Evolutionary conservation across 78 protist genomes (phyloP), one percentile per base, ranked within the genome.

Genomic region (Dictyostelium brefeldianum): DNA sequence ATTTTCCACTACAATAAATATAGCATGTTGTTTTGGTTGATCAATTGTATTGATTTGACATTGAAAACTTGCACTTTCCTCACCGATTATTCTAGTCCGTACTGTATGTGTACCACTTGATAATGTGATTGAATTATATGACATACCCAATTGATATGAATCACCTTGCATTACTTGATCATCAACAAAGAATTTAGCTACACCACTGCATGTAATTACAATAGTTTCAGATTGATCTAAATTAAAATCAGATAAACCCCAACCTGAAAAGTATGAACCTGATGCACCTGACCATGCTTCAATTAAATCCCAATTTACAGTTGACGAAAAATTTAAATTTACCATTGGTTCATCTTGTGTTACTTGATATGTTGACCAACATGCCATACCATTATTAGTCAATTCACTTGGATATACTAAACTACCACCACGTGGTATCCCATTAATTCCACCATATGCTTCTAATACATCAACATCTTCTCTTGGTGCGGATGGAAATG

Each of bases 381-480:
- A 25, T 80, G 56, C 87, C 14, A 54, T 22, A 17, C 93, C 94
- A 25, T 73, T 73, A 62, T 51, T 48, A 3, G 70, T 59, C 0
- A 90, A 50, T 17, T 90, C 94, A 27, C 85, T 47, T 7, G 85
- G 84, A 62, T 90, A 90, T 5, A 85, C 75, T 18, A 78, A 36
- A 8, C 74, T 54, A 69, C 79, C 94, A 48, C 47, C 94, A 20
- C 74, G 20, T 54, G 94, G 94, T 25, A 90, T 90, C 20, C 47
- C 47, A 25, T 27, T 51, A 25, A 90, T 90, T 17, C 87, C 87
- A 29, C 94, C 94, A 67, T 78, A 90, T 20, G 87, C 84, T 56
- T 64, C 62, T 31, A 90, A 31, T 7, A 78, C 80, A 90, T 90
- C 94, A n/a, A 62, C 87, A 73, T 73, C 77, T 67, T 90, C 94